Evolutionary conservation across 2,329 filamentous ascomycete genomes (phyloP), one percentile per base, ranked within the genome.

Genomic region (Gaeumannomyces tritici): DNA sequence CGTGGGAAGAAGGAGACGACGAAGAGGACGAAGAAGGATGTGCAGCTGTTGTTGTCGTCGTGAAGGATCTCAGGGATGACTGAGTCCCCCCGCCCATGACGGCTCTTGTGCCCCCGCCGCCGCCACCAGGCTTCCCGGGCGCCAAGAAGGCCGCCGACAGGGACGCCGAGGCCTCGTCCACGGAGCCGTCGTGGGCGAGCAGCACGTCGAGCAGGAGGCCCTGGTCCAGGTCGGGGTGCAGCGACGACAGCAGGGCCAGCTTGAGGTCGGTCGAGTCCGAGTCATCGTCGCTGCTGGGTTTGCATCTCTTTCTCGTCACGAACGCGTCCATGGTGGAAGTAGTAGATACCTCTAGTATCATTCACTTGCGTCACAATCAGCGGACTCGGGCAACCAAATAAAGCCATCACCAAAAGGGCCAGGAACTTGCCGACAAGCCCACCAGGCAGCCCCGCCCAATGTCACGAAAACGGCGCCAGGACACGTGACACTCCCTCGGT

Each of bases 201-300:
- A 98, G 79, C 7, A 91, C 77, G 66, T 98, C 93, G 0, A 99
- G 81, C 0, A 97, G 78, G 0, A 81, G 78, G 47, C 88, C 84
- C 58, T 89, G 86, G 9, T 85, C 80, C 4, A 87, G 66, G 0
- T 78, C 71, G 0, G 90, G 85, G 66, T 92, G 83, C 0, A 97
- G 76, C 0, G 95, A 98, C 2, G 88, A 83, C 3, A 99, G 77
- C 1, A 96, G 78, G 1, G 92, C 92, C 18, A 99, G 77, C 70
- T 97, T 98, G 68, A 96, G 80, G 65, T 98, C 95, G 0, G 95
- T 99, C 1, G 89, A 87, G 58, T 96, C 90, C 21, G 92, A 85
- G 21, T 86, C 83, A 24, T 74, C 73, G 6, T 71, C 69, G 62
- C 57, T 24, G 67, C 63, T 69, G 61, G 69, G 69, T 67, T 75